These are phyloP conservation scores for Lablab purpureus DNA, from an alignment of 306 rosid genomes.

Conservation along the genomic window DNA sequence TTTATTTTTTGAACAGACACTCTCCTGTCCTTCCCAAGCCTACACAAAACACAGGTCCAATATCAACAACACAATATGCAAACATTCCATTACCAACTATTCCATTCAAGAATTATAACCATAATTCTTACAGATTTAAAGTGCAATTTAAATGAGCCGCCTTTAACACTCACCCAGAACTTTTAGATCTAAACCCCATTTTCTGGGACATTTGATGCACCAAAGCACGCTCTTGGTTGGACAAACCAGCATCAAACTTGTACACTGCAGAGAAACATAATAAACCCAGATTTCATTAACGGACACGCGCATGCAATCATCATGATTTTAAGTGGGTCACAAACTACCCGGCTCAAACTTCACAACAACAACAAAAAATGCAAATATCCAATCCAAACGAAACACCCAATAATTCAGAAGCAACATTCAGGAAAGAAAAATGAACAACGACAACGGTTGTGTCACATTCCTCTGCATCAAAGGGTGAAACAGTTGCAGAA, in stretches of 20 bases:
- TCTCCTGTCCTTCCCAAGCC: slow-evolving; percentile 55
- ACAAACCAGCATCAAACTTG: slow-evolving; percentile 61
- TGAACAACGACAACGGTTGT: too few species aligned
- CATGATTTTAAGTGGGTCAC: neutral
- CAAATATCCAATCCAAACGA: slow-evolving; percentile 7
- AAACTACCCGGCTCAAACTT: neutral
- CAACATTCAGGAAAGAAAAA: neutral
- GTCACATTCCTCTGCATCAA: neutral
- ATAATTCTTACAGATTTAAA: slow-evolving; percentile 33
- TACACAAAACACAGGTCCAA: slow-evolving; percentile 49
- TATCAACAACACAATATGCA: slow-evolving; percentile 16
- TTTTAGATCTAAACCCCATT: slow-evolving; percentile 78
- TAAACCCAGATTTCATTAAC: slow-evolving; percentile 31
- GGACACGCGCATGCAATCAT: slow-evolving; percentile 7
- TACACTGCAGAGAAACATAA: slow-evolving; percentile 58
- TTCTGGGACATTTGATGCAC: slow-evolving; percentile 64
- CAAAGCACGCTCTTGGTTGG: slow-evolving; percentile 62
- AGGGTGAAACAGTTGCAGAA: neutral
- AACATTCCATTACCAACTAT: slow-evolving; percentile 25
- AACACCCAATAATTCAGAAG: neutral
- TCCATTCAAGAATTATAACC: slow-evolving; percentile 31
- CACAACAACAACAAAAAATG: slow-evolving; percentile 15
- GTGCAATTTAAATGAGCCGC: neutral
- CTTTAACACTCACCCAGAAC: slow-evolving; percentile 77
- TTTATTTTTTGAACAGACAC: slow-evolving; percentile 53